Conservation (phyloP, 192 early-diverging fungal genomes). For the Backusella macrospora region DNA sequence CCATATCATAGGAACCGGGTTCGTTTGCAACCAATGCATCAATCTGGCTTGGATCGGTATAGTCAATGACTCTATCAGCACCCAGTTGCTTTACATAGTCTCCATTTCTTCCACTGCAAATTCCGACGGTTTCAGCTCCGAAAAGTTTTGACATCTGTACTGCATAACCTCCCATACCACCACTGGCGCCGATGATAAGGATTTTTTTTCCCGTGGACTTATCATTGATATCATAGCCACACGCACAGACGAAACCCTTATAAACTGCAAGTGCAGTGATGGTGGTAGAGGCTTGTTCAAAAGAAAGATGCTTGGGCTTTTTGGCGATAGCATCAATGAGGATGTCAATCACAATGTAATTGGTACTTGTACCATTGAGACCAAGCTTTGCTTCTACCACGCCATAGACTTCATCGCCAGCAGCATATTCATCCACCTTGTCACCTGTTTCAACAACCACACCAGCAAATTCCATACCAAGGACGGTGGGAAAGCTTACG, state of each 20-base stretch:
- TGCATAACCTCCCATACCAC: slow-evolving; percentile 49
- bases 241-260: slow-evolving; percentile 7
- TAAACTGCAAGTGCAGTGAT: slow-evolving; percentile 26
- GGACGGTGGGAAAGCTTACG: slow-evolving; percentile 2
- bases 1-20: slow-evolving; percentile 40
- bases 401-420: slow-evolving; percentile 37
- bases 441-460: slow-evolving; percentile 22
- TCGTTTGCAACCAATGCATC: slow-evolving; percentile 17
- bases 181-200: slow-evolving; percentile 53
- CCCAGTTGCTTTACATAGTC: slow-evolving; percentile 48
- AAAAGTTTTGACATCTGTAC: slow-evolving; percentile 54
- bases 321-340: slow-evolving; percentile 6
- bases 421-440: slow-evolving; percentile 23
- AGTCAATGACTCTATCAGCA: slow-evolving; percentile 60
- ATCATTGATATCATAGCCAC: background rate
- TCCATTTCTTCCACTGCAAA: slow-evolving; percentile 51
- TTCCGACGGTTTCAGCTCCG: slow-evolving; percentile 46
- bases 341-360: slow-evolving; percentile 25
- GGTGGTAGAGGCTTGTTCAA: slow-evolving; percentile 23
- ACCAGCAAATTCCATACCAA: slow-evolving; percentile 32
- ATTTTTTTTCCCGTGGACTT: slow-evolving; percentile 24
- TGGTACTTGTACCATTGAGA: slow-evolving; percentile 25
- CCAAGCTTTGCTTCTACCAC: background rate
- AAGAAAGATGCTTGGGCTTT: slow-evolving; percentile 26
- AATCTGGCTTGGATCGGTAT: slow-evolving; percentile 46